A percentile compares a stretch with the other conserved stretches of the same genome.
phyloP scores from a whole-genome alignment of 192 early-diverging fungal species.

The Chytriomyces sp. region DNA sequence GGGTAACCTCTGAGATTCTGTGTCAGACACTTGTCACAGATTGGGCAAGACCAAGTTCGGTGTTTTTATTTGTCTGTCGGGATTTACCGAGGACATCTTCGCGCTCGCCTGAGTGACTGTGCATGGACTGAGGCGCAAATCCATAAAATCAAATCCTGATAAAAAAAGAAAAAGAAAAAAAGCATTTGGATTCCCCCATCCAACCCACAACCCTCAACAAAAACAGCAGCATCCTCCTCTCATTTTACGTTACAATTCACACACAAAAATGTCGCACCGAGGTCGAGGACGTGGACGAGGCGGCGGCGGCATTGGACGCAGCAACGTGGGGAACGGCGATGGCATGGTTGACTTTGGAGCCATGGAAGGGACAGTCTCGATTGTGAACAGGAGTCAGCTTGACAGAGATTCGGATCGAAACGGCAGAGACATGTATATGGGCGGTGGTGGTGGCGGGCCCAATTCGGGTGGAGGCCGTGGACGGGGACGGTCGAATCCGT shows the following conservation, averaged over 20 bases:
- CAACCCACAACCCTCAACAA: not conserved
- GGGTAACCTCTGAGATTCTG: not conserved
- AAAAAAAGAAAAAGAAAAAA: not conserved
- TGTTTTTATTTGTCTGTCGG: not conserved
- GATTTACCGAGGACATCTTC: not conserved
- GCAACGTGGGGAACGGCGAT: not conserved
- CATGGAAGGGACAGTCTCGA: not conserved
- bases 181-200: not conserved
- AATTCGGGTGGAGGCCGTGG: not conserved
- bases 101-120: not conserved
- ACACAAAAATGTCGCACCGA: not conserved
- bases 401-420: not conserved
- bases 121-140: not conserved
- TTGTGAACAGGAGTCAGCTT: not conserved
- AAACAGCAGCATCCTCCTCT: not conserved
- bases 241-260: not conserved
- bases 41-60: not conserved
- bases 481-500: conserved; percentile 3
- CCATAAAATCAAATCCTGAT: too few relatives aligned
- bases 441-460: not conserved
- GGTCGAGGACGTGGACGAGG: conserved; percentile 16
- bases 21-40: not conserved
- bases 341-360: conserved; percentile 15
- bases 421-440: not conserved
- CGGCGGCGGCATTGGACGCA: conserved; percentile 6